Evolutionary conservation across 768 basidiomycete species (phyloP).

Genomic region (Pulveroboletus sp.): DNA sequence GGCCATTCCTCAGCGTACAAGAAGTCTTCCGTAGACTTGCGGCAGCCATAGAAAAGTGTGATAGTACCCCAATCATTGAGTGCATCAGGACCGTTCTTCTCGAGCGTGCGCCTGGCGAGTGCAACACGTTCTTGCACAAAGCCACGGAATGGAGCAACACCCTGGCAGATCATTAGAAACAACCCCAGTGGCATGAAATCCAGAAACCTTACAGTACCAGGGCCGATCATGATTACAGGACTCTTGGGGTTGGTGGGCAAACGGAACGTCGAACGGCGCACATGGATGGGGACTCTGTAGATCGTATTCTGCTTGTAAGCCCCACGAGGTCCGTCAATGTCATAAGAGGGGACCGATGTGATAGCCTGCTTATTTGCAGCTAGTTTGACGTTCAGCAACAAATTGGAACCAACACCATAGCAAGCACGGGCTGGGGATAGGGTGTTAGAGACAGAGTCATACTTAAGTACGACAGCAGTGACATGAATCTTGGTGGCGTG

Average conservation of each 20-base stretch:
- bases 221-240: conserved; percentile 98
- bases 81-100: conserved; percentile 93
- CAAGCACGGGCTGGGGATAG: conserved; percentile 63
- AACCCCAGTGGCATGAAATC: neutral
- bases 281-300: conserved; percentile 90
- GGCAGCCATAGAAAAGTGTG: conserved; percentile 95
- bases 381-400: conserved; percentile 88
- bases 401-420: conserved; percentile 92
- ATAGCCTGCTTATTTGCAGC: conserved; percentile 59
- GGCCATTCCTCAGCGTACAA: conserved; percentile 97
- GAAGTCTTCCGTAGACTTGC: conserved; percentile 85
- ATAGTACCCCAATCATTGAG: conserved; percentile 95
- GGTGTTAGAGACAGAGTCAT: conserved; percentile 61
- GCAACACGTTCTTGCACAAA: conserved; percentile 98
- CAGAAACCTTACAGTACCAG: conserved; percentile 78
- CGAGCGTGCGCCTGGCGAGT: conserved; percentile 88
- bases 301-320: conserved; percentile 68
- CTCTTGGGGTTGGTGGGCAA: conserved; percentile 97
- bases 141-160: conserved; percentile 98
- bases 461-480: conserved; percentile 94
- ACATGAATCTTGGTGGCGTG: conserved; percentile 88
- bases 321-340: conserved; percentile 87
- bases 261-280: conserved; percentile 94
- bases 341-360: conserved; percentile 66
- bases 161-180: conserved; percentile 45